Base-by-base conservation (phyloP, 129 eudicot genomes). In the Helianthus tuberosus region DNA sequence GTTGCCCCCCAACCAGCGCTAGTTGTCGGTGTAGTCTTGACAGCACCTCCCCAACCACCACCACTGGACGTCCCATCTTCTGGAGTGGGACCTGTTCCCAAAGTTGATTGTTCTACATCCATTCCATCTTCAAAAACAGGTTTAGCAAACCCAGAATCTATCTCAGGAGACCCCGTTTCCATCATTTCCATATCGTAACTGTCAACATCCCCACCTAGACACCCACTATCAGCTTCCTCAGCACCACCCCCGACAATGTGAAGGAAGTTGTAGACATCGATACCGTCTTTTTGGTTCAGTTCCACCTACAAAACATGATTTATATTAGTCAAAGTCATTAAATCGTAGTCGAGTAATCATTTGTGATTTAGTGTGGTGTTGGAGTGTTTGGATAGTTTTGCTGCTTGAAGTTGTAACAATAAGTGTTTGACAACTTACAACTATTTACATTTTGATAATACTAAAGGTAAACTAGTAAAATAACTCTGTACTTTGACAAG, bases 191-290 rank as follows among this genome's bases (percentile, higher is more conserved):
- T 12, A 0, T 81, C 81, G 0, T 16, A 81, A 7, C 64, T 69
- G 62, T 81, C 84, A 0, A 81, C 53, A 14, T 80, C 84, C 17
- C 80, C 86, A 11, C 97, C 97, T 49, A 94, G 82, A 75, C 99
- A 86, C 12, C 75, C 81, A 50, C 84, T 83, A 25, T 62, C 86
- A 14, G 69, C 57, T 60, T 82, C 87, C 12, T 50, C 84, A 1
- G 87, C 69, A 46, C 82, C 77, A 50, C 86, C 75, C 51, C 87
- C 70, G 15, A 91, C 88, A 78, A 94, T 47, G 54, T 83, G 88
- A 8, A 94, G 91, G 69, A 94, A 94, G 70, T 79, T 76, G 68
- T 86, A 94, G 10, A 88, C 96, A 80, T 94, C 97, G 59, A 82
- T 80, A 32, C 86, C 94, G 6, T 82, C 81, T 7, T 78, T 72